Evolutionary conservation across 352 stramenopile species (phyloP), one percentile per base, ranked within the genome.

Genomic region (Pythium plurisporium): DNA sequence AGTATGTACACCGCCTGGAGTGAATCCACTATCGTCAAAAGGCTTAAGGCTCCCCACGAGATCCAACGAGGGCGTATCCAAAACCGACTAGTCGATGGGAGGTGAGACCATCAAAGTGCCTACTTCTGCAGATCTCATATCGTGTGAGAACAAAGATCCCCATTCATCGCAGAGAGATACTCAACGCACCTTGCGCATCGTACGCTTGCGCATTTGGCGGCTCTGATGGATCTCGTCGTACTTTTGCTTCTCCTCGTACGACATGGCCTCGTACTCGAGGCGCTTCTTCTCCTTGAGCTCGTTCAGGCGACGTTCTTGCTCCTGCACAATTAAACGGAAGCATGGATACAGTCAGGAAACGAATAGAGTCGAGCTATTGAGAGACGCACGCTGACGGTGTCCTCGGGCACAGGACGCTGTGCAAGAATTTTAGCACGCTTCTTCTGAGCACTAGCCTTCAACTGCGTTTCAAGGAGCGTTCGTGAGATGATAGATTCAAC

Each of bases 161-260:
- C 41, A 48, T 12, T 48, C 14, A 37, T 11, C 20, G 36, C 14
- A 14, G 23, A 10, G 11, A 2, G 17, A 30, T 9, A n/a, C 4
- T 19, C n/a, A 23, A 40, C 41, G 19, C 14, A 59, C 79, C 75
- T 91, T 91, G 73, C 75, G 74, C 31, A 67, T 72, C 11, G 72
- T 64, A 40, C 78, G 79, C 70, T 92, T 92, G 66, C 79, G 82
- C 53, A 73, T 69, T 67, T 76, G 62, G 49, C 76, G 82, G 64
- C 81, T 90, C 64, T 87, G 64, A 41, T 90, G 86, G 37, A 85
- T 73, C 23, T 70, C 76, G 46, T 92, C 82, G 44, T 85, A 63
- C 51, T 83, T 87, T 59, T 89, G 79, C 71, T 92, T 82, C 55
- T 90, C 77, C 42, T 89, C 82, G 62, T 90, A 90, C 57, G 79